Evolutionary conservation across 306 rosid genomes (phyloP).

Genomic region (Delonix regia): DNA sequence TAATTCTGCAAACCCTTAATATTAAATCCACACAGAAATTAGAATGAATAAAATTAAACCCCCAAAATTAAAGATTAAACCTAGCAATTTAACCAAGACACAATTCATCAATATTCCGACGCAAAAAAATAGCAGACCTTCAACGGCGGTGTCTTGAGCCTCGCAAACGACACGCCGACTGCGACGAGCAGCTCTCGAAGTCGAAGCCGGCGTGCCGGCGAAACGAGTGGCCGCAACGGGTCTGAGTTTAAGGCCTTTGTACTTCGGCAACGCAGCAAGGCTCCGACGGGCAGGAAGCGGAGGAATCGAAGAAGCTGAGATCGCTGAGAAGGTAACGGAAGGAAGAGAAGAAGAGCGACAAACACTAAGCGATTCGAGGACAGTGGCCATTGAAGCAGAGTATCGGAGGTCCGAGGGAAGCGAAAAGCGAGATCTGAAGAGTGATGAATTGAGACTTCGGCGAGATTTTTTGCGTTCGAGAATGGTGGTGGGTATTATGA

Average conservation of each 20-base stretch:
- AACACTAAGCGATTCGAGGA: constrained; percentile 52
- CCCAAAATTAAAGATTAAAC: not conserved
- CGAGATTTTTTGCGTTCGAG: not conserved
- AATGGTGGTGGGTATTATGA: not conserved
- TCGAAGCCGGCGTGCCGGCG: constrained; percentile 20
- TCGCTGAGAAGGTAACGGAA: constrained; percentile 33
- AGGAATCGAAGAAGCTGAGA: constrained; percentile 38
- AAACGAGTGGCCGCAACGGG: constrained; percentile 39
- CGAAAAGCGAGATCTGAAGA: not conserved
- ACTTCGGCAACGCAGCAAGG: constrained; percentile 37
- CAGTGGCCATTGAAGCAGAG: constrained; percentile 61
- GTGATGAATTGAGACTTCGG: not conserved
- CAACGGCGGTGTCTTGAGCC: constrained; percentile 65
- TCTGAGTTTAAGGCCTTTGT: constrained; percentile 54
- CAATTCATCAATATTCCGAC: not conserved
- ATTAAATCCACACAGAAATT: not conserved
- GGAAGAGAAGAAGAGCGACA: constrained; percentile 56
- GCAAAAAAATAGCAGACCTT: constrained; percentile 45
- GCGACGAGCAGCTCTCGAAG: constrained; percentile 36
- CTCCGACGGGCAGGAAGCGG: constrained; percentile 39
- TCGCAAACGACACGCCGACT: constrained; percentile 53
- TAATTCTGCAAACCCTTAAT: not conserved
- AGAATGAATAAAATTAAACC: not conserved
- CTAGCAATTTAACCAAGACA: not conserved
- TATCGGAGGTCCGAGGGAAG: constrained; percentile 25